Evolutionary conservation across 805 yeast genomes (phyloP).

Genomic region (Candida hispaniensis): DNA sequence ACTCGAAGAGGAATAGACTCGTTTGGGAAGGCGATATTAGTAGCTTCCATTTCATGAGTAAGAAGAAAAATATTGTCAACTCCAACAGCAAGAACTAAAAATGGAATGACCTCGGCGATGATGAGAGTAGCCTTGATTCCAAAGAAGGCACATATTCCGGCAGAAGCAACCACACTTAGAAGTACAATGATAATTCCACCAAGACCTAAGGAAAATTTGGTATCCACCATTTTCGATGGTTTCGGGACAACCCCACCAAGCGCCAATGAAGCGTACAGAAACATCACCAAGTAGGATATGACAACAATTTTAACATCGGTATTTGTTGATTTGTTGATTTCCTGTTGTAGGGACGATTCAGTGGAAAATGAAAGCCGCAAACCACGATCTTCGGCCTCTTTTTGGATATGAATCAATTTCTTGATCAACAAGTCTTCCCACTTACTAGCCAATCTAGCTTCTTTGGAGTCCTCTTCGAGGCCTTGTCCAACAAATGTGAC

Average conservation of each 20-base stretch:
- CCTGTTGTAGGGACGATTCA: conserved; percentile 75
- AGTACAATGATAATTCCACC: conserved; percentile 77
- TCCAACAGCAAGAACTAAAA: conserved; percentile 87
- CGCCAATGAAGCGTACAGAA: conserved; percentile 74
- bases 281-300: conserved; percentile 76
- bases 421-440: conserved; percentile 69
- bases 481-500: conserved; percentile 62
- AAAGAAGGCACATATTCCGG: conserved; percentile 66
- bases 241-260: conserved; percentile 44
- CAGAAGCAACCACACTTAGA: conserved; percentile 69
- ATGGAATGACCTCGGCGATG: conserved; percentile 94
- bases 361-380: conserved; percentile 65
- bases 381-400: conserved; percentile 42
- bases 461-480: conserved; percentile 33
- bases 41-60: conserved; percentile 61
- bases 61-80: conserved; percentile 86
- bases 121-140: conserved; percentile 81
- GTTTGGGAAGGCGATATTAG: conserved; percentile 38
- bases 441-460: conserved; percentile 34
- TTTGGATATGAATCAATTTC: conserved; percentile 37
- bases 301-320: conserved; percentile 63
- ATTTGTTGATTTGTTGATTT: conserved; percentile 68
- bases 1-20: conserved; percentile 49
- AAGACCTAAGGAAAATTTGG: conserved; percentile 67
- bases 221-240: no score